phyloP scores from a whole-genome alignment of 257 asterid genomes.

The Solanum lycopersicoides region DNA sequence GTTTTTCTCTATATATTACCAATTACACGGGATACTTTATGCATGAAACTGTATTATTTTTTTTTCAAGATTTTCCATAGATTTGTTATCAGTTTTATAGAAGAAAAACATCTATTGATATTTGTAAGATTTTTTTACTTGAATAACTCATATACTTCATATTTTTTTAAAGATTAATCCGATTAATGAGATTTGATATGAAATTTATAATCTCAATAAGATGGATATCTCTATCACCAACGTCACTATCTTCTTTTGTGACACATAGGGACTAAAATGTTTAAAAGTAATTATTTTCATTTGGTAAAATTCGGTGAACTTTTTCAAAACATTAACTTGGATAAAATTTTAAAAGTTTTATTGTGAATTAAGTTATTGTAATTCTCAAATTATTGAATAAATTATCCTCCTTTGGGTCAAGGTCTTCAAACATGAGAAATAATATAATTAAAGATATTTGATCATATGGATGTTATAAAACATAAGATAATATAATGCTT shows the following conservation, averaged over 20 bases:
- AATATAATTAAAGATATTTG: neutral
- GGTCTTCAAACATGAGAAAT: neutral
- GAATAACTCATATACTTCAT: no score
- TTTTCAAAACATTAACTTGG: neutral
- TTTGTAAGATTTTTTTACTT: neutral
- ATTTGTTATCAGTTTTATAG: neutral
- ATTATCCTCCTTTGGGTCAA: neutral
- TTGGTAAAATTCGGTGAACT: neutral
- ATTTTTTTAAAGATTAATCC: no score
- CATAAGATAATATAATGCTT: neutral
- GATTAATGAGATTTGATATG: neutral
- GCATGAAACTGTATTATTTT: no score
- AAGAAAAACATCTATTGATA: neutral
- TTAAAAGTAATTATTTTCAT: neutral
- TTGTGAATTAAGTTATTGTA: neutral
- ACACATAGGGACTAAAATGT: neutral
- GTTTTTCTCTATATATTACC: neutral
- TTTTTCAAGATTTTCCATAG: neutral
- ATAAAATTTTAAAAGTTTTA: no score
- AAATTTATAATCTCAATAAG: no score
- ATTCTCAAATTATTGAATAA: neutral
- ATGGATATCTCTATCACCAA: no score
- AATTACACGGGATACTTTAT: neutral
- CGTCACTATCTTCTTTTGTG: neutral
- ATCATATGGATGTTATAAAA: neutral